Evolutionary conservation across 768 basidiomycete genomes (phyloP).

Genomic region (Myochromella boudieri): DNA sequence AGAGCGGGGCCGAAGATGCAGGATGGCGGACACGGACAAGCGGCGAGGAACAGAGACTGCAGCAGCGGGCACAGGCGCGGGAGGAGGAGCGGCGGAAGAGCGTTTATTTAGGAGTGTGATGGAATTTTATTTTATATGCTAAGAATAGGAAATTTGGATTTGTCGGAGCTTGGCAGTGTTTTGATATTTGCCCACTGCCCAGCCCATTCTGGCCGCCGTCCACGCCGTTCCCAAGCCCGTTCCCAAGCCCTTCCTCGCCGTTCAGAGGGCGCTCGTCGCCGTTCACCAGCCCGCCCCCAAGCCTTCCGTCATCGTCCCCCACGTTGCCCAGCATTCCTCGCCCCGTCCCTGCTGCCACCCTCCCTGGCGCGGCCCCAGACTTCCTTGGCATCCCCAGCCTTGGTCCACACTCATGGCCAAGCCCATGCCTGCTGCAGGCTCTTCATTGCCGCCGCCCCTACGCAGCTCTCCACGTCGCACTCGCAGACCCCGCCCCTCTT

Average conservation of each 20-base stretch:
- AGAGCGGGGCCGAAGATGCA: slow-evolving; percentile 61
- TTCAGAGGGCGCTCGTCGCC: too few species aligned
- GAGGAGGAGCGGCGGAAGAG: slow-evolving; percentile 56
- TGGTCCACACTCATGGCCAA: slow-evolving; percentile 48
- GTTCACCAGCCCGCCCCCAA: too few species aligned
- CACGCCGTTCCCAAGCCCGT: slow-evolving; percentile 8
- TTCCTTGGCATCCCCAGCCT: slow-evolving; percentile 38
- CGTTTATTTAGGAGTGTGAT: slow-evolving; percentile 23
- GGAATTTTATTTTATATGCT: slow-evolving; percentile 13
- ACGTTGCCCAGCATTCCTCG: slow-evolving; percentile 3
- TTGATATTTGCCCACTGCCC: slow-evolving; percentile 6
- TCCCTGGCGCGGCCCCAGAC: slow-evolving; percentile 22
- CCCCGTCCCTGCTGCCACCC: slow-evolving; percentile 22
- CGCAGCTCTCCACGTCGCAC: slow-evolving; percentile 23
- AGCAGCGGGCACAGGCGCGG: slow-evolving; percentile 39
- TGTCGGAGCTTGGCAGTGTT: slow-evolving; percentile 20
- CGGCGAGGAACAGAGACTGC: slow-evolving; percentile 31
- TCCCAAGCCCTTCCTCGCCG: not conserved
- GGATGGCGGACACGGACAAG: slow-evolving; percentile 39
- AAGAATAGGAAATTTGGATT: slow-evolving; percentile 17
- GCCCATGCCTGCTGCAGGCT: slow-evolving; percentile 38
- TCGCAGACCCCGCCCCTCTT: slow-evolving; percentile 38
- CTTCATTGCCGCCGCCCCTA: slow-evolving; percentile 12
- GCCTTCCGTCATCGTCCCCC: slow-evolving; percentile 6
- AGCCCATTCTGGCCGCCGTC: slow-evolving; percentile 17